Evolutionary conservation across 495 filamentous ascomycete species (phyloP), one percentile per base, ranked within the genome.

Genomic region (Echria macrotheca): DNA sequence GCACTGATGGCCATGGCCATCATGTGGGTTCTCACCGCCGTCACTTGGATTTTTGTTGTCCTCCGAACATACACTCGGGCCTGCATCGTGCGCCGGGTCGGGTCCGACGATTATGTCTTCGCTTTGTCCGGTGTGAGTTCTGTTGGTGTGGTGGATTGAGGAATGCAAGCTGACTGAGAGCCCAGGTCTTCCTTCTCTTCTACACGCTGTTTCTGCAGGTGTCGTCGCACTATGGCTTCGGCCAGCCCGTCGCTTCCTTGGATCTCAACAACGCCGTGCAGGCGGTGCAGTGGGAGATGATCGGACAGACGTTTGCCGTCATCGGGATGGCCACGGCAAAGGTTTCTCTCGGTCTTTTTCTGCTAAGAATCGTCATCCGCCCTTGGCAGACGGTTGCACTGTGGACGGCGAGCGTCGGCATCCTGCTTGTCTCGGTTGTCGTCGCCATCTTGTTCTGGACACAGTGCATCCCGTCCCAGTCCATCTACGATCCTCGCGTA

Each of bases 301-400:
- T 71, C n/a, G 67, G 62, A 12, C 67, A 72, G 42, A 65, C 51
- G 22, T 68, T 72, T 32, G 64, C 66, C 19, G 60, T 72, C 9
- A 47, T 59, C 12, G 69, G 68, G 31, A 69, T 65, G 48, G 60
- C 66, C 9, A 56, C 67, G 40, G 66, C 68, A 26, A 72, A 72
- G 41, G 45, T 61, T 15, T 69, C 69, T 1, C 57, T 72, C 28
- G 69, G 67, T 1, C 53, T 67, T 9, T 72, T 72, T 42, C 53
- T 72, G 22, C 56, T 72, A 15, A 64, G 69, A 6, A 58, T 72
- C 2, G 68, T 70, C 17, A 57, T 56, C 24, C 33, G 54, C 14
- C 31, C 24, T 0, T 69, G 67, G 67, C 67, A 69, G 33, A 58
- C 53, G 26, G 47, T 64, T 12, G 54, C 48, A 9, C 54, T 66